Evolutionary conservation across 2,329 filamentous ascomycete species (phyloP).

Genomic region (Phoma sp.): DNA sequence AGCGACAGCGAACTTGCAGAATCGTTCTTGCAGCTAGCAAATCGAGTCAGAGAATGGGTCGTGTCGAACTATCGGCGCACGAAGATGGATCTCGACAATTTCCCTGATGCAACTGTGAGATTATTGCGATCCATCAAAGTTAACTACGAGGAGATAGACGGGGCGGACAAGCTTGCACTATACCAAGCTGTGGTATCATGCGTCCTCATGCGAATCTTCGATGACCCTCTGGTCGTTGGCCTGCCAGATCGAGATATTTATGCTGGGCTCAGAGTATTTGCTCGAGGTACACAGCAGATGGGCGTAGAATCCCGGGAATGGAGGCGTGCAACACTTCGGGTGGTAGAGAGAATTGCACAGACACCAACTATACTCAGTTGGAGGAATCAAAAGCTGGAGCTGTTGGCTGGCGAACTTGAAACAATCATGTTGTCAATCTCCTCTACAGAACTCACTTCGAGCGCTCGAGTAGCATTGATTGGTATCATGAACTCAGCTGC

Average conservation of each 20-base stretch:
- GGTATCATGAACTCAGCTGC: conserved; percentile 35
- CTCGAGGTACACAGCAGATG: conserved; percentile 23
- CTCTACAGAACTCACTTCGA: conserved; percentile 21
- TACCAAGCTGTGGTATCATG: conserved; percentile 43
- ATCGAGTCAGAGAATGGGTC: conserved; percentile 77
- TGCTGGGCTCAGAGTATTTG: conserved; percentile 26
- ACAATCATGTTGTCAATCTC: conserved; percentile 36
- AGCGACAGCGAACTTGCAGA: conserved; percentile 73
- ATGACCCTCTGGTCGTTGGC: conserved; percentile 36
- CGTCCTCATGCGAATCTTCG: conserved; percentile 38
- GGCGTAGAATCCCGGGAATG: conserved; percentile 36
- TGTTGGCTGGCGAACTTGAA: conserved; percentile 28
- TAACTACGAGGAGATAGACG: conserved; percentile 19
- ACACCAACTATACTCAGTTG: background rate
- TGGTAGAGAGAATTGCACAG: conserved; percentile 28
- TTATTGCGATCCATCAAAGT: conserved; percentile 28
- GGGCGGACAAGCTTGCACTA: conserved; percentile 38
- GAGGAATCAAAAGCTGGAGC: background rate
- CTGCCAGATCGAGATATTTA: conserved; percentile 32
- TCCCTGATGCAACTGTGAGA: conserved; percentile 26
- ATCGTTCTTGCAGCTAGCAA: conserved; percentile 67
- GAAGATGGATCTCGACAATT: conserved; percentile 53
- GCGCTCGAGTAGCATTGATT: conserved; percentile 28
- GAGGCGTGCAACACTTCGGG: conserved; percentile 40
- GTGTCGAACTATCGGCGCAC: conserved; percentile 72